phyloP scores from a whole-genome alignment of 805 yeast species.

The Debaryomyces tyrocola region DNA sequence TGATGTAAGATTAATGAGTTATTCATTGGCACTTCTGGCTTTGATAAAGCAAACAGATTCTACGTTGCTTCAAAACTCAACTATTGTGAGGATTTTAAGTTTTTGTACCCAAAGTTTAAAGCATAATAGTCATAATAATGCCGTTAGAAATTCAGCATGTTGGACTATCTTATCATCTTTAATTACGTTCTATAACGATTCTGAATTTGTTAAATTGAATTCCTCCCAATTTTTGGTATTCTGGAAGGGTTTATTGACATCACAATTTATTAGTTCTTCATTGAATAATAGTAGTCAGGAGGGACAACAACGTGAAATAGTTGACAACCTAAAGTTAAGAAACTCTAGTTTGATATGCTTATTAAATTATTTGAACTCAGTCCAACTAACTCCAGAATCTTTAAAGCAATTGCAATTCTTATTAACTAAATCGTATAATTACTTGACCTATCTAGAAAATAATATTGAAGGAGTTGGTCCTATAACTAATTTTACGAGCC shows the following conservation, averaged over 20 bases:
- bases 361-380: constrained; percentile 37
- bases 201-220: constrained; percentile 43
- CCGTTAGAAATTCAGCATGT: constrained; percentile 32
- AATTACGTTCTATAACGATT: constrained; percentile 39
- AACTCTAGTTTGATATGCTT: constrained; percentile 40
- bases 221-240: constrained; percentile 45
- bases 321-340: constrained; percentile 36
- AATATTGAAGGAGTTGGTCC: constrained; percentile 31
- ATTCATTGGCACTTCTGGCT: constrained; percentile 36
- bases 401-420: constrained; percentile 42
- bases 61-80: constrained; percentile 36
- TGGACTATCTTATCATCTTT: constrained; percentile 43
- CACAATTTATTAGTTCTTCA: constrained; percentile 34
- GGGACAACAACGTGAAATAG: constrained; percentile 26
- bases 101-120: constrained; percentile 46
- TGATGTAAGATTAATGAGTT: constrained; percentile 27
- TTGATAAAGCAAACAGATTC: constrained; percentile 37
- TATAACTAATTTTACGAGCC: constrained; percentile 31
- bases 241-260: constrained; percentile 45
- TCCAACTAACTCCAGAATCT: constrained; percentile 39
- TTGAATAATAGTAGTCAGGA: constrained; percentile 13
- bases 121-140: constrained; percentile 26
- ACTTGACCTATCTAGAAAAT: constrained; percentile 39
- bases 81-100: constrained; percentile 41
- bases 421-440: constrained; percentile 41